Evolutionary conservation across 2,329 filamentous ascomycete species (phyloP).

Genomic region (Plenodomus lindquistii): DNA sequence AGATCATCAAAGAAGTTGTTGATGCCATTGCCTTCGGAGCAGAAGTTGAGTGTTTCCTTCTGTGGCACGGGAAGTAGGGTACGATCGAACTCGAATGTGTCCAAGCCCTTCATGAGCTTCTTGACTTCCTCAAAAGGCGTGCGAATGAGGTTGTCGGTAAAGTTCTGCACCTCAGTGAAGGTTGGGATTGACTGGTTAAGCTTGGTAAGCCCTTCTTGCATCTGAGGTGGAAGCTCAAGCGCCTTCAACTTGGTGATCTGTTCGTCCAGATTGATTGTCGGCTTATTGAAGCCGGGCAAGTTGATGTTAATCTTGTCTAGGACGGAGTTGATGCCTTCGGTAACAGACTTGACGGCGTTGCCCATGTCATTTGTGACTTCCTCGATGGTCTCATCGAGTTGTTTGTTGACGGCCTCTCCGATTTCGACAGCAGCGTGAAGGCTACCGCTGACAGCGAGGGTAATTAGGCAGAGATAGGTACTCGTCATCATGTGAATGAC

Average conservation of each 20-base stretch:
- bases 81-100: constrained; percentile 76
- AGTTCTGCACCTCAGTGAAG: constrained; percentile 81
- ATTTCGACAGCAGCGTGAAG: constrained; percentile 70
- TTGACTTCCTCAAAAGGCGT: constrained; percentile 83
- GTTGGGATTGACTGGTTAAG: constrained; percentile 80
- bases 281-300: constrained; percentile 47
- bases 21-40: constrained; percentile 81
- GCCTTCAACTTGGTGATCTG: constrained; percentile 69
- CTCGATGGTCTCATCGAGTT: constrained; percentile 66
- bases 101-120: constrained; percentile 69
- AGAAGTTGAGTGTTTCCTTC: constrained; percentile 84
- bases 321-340: constrained; percentile 44
- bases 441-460: constrained; percentile 77
- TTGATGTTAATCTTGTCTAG: constrained; percentile 47
- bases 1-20: constrained; percentile 80
- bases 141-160: constrained; percentile 74
- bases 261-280: constrained; percentile 67
- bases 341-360: constrained; percentile 40
- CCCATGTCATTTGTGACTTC: constrained; percentile 57
- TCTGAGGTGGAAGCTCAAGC: constrained; percentile 69
- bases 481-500: constrained; percentile 88
- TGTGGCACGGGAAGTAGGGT: constrained; percentile 79
- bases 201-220: constrained; percentile 70
- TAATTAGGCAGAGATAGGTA: constrained; percentile 88
- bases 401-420: constrained; percentile 62